phyloP scores from a whole-genome alignment of 169 alveolate species.

The Theileria luwenshuni region DNA sequence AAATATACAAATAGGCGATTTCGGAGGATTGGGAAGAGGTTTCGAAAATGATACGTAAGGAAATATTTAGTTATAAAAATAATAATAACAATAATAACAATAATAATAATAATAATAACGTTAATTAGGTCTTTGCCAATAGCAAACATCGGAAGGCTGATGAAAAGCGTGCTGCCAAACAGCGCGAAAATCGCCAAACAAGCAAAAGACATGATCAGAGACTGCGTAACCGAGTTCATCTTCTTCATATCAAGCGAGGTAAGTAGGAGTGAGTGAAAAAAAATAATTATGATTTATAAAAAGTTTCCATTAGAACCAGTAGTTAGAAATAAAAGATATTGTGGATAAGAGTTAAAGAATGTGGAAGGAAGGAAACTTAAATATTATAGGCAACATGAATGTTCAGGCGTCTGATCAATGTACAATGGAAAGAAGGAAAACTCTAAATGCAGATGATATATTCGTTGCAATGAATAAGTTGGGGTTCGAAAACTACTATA shows the following conservation, averaged over 20 bases:
- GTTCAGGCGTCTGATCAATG: constrained; percentile 91
- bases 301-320: no score
- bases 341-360: no score
- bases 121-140: constrained; percentile 83
- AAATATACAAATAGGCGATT: neutral
- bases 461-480: constrained; percentile 87
- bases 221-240: constrained; percentile 94
- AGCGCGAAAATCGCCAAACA: constrained; percentile 91
- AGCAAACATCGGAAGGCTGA: constrained; percentile 92
- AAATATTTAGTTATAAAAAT: neutral
- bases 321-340: no score
- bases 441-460: constrained; percentile 93
- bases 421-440: constrained; percentile 88
- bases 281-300: no score
- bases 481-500: constrained; percentile 80
- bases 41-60: constrained; percentile 35
- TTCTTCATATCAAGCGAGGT: constrained; percentile 91
- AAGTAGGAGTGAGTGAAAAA: neutral
- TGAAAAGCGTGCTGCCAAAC: constrained; percentile 91
- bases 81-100: neutral
- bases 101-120: no score
- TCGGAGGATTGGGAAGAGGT: neutral
- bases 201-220: constrained; percentile 92
- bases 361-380: no score
- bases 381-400: no score